Base-by-base conservation (phyloP, 169 alveolate species). In the Plasmodium coatneyi region DNA sequence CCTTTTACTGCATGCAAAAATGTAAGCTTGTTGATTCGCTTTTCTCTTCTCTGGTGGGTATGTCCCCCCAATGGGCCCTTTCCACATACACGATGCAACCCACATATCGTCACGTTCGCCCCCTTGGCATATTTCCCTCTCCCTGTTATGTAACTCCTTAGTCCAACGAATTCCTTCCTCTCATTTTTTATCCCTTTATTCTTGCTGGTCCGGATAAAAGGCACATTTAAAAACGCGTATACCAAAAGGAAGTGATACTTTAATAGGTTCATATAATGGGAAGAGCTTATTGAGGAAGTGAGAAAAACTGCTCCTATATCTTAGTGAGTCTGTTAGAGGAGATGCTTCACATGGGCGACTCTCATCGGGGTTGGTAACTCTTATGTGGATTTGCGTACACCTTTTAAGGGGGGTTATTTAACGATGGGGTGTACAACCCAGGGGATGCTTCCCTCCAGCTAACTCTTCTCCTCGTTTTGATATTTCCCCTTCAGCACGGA, bases 401-500 rank as follows among this genome's bases (percentile, higher is more conserved):
- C 49, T 12, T 43, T 43, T 0, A 43, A 43, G 0, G 16, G 16
- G 54, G 52, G 16, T 10, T 43, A 43, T 9, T 43, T 3, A 43
- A 43, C 54, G 54, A 43, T 9, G 54, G n/a, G n/a, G 54, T 43
- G 4, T 43, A 5, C 14, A 36, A 30, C 39, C 12, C 19, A 22
- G 81, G n/a, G 22, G 10, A 22, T 76, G 54, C 25, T 46, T 28
- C 34, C 80, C 70, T 28, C 25, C 22, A 12, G 22, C 22, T 76
- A 9, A 76, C 22, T 39, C 32, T 32, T 25, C 79, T 41, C 49
- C 49, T 0, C 49, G 49, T 4, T 56, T 56, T 56, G 41, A 80
- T 43, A 46, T 60, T 28, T 74, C 43, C 7, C 79, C 79, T 84
- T 84, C 82, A 83, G 22, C 41, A 71, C 92, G 16, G 41, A 30